Evolutionary conservation across 164 flowering plant genomes (phyloP).

Genomic region (Berberis thunbergii): DNA sequence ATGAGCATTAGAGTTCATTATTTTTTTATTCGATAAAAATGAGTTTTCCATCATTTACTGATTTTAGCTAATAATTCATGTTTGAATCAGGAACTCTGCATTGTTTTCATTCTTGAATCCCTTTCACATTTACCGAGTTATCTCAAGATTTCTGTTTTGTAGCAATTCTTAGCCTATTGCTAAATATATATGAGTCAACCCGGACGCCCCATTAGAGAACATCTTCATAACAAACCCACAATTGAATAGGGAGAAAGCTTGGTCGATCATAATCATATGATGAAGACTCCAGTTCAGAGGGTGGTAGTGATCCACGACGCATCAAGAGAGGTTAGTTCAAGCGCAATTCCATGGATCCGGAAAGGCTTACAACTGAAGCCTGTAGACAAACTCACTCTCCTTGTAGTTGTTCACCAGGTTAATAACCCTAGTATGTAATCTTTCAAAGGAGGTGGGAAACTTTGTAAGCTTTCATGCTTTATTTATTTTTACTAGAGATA

Average conservation of each 20-base stretch:
- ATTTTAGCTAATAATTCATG: no score
- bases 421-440: slow-evolving; percentile 61
- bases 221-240: no score
- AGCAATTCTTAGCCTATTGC: no score
- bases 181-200: no score
- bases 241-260: background rate
- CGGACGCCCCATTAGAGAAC: no score
- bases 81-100: no score
- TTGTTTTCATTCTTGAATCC: no score
- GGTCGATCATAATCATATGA: background rate
- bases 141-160: no score
- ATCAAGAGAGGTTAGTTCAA: slow-evolving; percentile 31
- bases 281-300: slow-evolving; percentile 12
- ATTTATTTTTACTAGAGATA: background rate
- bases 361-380: slow-evolving; percentile 33
- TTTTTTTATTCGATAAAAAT: no score
- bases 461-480: slow-evolving; percentile 26
- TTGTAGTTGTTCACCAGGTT: slow-evolving; percentile 64
- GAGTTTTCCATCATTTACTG: no score
- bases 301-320: slow-evolving; percentile 68
- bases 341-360: slow-evolving; percentile 29
- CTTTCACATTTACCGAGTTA: no score
- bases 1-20: no score
- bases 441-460: slow-evolving; percentile 24
- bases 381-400: slow-evolving; percentile 49